These are phyloP conservation scores for Oehlia diaphana DNA, from an alignment of 192 early-diverging fungal genomes.

Conservation along the genomic window DNA sequence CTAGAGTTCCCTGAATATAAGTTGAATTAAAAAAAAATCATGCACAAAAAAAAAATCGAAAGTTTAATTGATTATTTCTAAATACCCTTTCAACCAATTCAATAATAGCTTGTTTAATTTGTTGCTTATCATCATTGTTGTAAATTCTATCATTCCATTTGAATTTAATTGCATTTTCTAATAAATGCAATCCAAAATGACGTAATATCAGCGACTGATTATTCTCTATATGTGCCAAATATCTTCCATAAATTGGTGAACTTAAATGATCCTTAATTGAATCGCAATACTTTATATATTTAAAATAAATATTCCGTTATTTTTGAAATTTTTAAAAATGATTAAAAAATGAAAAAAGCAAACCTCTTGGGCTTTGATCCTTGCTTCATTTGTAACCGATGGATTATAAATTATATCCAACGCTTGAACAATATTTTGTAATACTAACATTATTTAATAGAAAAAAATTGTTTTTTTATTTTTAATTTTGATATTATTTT, in stretches of 20 bases:
- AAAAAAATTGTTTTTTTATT: neutral
- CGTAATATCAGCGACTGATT: conserved; percentile 47
- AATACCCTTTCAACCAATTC: conserved; percentile 39
- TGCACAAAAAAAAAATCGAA: neutral
- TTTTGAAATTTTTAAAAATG: neutral
- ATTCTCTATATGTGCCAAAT: conserved; percentile 53
- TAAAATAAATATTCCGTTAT: neutral
- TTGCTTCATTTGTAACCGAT: conserved; percentile 38
- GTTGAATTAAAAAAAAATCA: conserved; percentile 1
- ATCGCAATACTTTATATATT: conserved; percentile 46
- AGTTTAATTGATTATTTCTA: neutral
- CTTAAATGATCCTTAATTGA: conserved; percentile 45
- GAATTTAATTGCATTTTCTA: conserved; percentile 56
- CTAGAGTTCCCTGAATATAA: conserved; percentile 37
- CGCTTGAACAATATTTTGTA: conserved; percentile 41
- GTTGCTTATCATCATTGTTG: conserved; percentile 31
- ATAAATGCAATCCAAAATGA: conserved; percentile 62
- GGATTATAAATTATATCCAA: conserved; percentile 51
- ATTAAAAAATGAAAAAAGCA: neutral
- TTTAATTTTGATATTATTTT: neutral
- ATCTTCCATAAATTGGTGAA: conserved; percentile 53
- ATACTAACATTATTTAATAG: conserved; percentile 24
- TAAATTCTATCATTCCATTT: conserved; percentile 54
- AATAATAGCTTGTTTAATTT: conserved; percentile 43
- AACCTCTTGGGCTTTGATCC: conserved; percentile 49